phyloP scores from a whole-genome alignment of 2,329 filamentous ascomycete species.

The Uncinocarpus reesii region DNA sequence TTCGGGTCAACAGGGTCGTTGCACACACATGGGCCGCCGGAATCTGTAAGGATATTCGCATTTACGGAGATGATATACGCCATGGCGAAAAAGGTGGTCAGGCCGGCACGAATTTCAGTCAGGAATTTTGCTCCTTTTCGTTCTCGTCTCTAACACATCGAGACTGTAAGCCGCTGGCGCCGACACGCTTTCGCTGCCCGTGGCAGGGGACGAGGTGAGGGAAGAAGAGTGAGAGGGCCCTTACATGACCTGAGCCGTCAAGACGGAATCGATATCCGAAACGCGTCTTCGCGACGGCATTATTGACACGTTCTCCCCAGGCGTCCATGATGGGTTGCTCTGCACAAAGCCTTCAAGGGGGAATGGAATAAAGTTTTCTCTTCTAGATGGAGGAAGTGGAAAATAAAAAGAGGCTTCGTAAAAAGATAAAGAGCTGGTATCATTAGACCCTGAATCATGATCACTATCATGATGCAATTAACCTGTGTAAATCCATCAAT shows the following conservation, averaged over 20 bases:
- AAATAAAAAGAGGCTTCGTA: neutral
- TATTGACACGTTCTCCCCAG: constrained; percentile 45
- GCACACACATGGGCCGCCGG: constrained; percentile 68
- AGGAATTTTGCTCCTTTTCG: constrained; percentile 67
- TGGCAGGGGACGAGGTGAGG: neutral
- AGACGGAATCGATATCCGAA: constrained; percentile 68
- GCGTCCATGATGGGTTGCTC: neutral
- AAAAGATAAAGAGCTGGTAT: neutral
- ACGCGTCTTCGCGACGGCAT: constrained; percentile 51
- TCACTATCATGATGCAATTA: neutral
- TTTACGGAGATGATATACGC: constrained; percentile 67
- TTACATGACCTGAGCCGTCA: constrained; percentile 71
- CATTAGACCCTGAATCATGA: neutral
- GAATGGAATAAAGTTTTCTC: neutral
- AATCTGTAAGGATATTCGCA: constrained; percentile 60
- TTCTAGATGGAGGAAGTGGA: too few species aligned
- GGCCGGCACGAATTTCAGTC: constrained; percentile 71
- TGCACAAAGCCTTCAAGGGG: neutral
- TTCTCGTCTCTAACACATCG: constrained; percentile 47
- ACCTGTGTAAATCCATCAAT: neutral
- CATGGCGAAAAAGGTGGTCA: constrained; percentile 73
- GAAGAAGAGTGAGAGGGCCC: constrained; percentile 23
- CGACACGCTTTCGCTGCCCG: neutral
- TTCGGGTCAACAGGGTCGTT: constrained; percentile 37
- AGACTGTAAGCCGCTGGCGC: neutral